Evolutionary conservation across 2,329 filamentous ascomycete species (phyloP), one percentile per base, ranked within the genome.

Genomic region (Cladorrhinum sp.): DNA sequence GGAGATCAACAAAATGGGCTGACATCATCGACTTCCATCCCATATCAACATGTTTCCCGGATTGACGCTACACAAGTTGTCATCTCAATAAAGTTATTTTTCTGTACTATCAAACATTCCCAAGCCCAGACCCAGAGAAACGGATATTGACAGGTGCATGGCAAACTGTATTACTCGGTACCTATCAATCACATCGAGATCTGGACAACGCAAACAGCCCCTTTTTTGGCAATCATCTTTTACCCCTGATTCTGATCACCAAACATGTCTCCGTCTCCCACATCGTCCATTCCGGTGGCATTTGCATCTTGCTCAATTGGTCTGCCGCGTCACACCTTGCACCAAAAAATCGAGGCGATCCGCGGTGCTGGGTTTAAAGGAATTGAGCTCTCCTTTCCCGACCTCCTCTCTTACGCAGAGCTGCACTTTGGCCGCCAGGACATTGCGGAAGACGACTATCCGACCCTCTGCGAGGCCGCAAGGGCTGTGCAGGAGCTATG

Each of bases 351-450:
- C 10, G 74, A 81, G 49, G 85, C 85, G 48, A 85, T 92, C 65
- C 77, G 85, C n/a, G 75, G 77, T 1, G 85, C 84, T 1, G 87
- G 86, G 2, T 91, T 92, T 71, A 75, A 79, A 10, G 88, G 81
- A 13, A 86, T 93, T 61, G 90, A 93, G 73, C 82, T 93, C 7
- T 86, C 86, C 0, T 90, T 92, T 75, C 87, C 88, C 0, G 89
- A 93, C 66, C 83, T 93, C 2, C 72, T 88, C 10, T 75, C 81
- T 5, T 90, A 89, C 66, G 87, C 85, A 3, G 76, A 76, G 3
- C 63, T 69, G 7, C 73, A 80, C 2, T 72, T 84, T 3, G 76
- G 79, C 29, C 74, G 79, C 16, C 73, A 83, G n/a, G 73, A 83
- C 3, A 76, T 89, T 9, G 74, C 75, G 1, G 76, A 82, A 0